phyloP scores from a whole-genome alignment of 2,329 filamentous ascomycete species.

The Fusarium anthophilum region DNA sequence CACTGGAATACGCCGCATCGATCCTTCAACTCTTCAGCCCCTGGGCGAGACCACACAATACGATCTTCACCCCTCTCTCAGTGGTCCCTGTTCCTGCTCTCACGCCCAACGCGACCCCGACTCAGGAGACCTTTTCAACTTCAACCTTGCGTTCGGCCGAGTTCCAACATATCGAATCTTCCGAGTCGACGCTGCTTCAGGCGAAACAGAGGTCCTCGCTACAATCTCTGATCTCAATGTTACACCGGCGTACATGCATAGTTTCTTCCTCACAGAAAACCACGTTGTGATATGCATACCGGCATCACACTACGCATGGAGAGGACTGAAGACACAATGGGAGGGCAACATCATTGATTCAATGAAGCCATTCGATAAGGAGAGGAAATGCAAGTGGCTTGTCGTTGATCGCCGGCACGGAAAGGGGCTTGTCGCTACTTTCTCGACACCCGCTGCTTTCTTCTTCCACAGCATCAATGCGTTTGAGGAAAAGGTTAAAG shows the following conservation, averaged over 20 bases:
- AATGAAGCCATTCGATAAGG: slow-evolving; percentile 69
- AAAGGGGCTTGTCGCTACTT: slow-evolving; percentile 73
- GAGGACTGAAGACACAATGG: slow-evolving; percentile 70
- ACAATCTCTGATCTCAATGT: slow-evolving; percentile 63
- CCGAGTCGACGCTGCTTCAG: slow-evolving; percentile 67
- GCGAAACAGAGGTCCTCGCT: slow-evolving; percentile 75
- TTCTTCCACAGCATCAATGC: slow-evolving; percentile 84
- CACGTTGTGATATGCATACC: slow-evolving; percentile 80
- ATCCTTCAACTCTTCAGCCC: slow-evolving; percentile 78
- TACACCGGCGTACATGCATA: slow-evolving; percentile 80
- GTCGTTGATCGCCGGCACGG: slow-evolving; percentile 73
- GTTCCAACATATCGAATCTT: slow-evolving; percentile 75
- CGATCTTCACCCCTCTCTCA: slow-evolving; percentile 72
- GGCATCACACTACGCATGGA: slow-evolving; percentile 66
- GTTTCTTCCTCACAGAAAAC: slow-evolving; percentile 76
- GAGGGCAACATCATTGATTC: slow-evolving; percentile 74
- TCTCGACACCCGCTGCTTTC: slow-evolving; percentile 75
- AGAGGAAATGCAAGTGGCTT: slow-evolving; percentile 72
- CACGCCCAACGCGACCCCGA: slow-evolving; percentile 77
- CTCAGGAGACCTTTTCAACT: slow-evolving; percentile 83
- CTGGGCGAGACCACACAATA: slow-evolving; percentile 69
- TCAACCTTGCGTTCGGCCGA: slow-evolving; percentile 74
- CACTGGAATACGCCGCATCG: slow-evolving; percentile 66
- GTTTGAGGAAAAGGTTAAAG: slow-evolving; percentile 67
- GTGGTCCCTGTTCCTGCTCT: slow-evolving; percentile 72